phyloP scores from a whole-genome alignment of 1,284 basidiomycete species.

The Thelephora terrestris region DNA sequence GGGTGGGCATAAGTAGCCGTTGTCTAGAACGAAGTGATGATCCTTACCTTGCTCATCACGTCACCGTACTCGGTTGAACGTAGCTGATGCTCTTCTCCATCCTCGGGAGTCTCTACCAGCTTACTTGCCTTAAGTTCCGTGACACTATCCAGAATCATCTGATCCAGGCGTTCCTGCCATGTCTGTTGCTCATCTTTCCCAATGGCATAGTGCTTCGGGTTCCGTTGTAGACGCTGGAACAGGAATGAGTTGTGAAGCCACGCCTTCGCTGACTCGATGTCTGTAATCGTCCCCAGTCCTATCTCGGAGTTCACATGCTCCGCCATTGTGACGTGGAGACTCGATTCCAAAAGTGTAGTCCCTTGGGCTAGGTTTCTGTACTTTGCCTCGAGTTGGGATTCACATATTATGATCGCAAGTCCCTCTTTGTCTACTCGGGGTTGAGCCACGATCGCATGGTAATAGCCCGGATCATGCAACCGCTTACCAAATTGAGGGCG shows the following conservation, averaged over 20 bases:
- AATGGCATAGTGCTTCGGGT: conserved; percentile 68
- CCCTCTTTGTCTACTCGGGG: conserved; percentile 56
- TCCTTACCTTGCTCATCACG: conserved; percentile 71
- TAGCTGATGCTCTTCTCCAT: conserved; percentile 27
- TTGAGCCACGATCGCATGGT: not conserved
- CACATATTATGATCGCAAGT: conserved; percentile 72
- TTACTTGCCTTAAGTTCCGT: conserved; percentile 44
- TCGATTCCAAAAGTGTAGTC: conserved; percentile 73
- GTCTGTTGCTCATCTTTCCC: conserved; percentile 46
- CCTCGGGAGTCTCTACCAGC: conserved; percentile 38
- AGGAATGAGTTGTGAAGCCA: conserved; percentile 82
- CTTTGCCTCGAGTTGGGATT: conserved; percentile 60
- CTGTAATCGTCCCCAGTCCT: conserved; percentile 70
- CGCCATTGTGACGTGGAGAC: conserved; percentile 70
- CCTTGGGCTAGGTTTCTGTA: conserved; percentile 59
- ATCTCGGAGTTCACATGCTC: conserved; percentile 94
- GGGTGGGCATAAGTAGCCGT: conserved; percentile 6
- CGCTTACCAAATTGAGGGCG: conserved; percentile 81
- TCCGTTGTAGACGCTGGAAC: conserved; percentile 74
- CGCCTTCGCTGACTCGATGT: conserved; percentile 54
- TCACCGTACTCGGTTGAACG: conserved; percentile 66
- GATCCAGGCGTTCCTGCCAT: conserved; percentile 62
- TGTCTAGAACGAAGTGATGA: conserved; percentile 3
- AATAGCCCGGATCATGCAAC: not conserved
- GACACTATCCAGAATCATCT: conserved; percentile 62